phyloP scores from a whole-genome alignment of 495 filamentous ascomycete species.

The Delitschia confertaspora region DNA sequence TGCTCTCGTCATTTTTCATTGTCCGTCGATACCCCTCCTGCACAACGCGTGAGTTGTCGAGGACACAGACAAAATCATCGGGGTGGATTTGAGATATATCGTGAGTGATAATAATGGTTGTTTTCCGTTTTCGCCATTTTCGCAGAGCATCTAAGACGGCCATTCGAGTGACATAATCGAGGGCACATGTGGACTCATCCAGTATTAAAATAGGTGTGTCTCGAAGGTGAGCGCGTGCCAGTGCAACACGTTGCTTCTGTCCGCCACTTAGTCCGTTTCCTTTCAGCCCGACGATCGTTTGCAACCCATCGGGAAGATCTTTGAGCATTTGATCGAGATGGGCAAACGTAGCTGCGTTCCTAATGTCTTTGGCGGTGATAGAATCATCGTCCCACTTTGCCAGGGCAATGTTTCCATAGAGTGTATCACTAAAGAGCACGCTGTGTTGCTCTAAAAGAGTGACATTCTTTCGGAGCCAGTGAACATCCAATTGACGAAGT shows the following conservation, averaged over 20 bases:
- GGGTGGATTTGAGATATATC: conserved; percentile 71
- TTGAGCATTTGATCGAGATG: conserved; percentile 64
- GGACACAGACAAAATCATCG: conserved; percentile 69
- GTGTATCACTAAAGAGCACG: conserved; percentile 73
- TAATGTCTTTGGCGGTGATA: conserved; percentile 47
- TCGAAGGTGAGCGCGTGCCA: conserved; percentile 36
- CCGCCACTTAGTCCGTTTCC: conserved; percentile 75
- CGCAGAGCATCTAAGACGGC: conserved; percentile 36
- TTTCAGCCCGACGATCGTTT: conserved; percentile 63
- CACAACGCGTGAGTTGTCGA: conserved; percentile 61
- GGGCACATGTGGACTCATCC: conserved; percentile 40
- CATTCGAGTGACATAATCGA: conserved; percentile 36
- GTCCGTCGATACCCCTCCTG: conserved; percentile 54
- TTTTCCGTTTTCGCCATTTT: conserved; percentile 36
- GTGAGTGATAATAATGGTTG: conserved; percentile 55
- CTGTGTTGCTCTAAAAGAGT: conserved; percentile 78
- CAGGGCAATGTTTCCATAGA: conserved; percentile 73
- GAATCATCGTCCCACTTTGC: conserved; percentile 46
- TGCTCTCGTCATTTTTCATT: conserved; percentile 36
- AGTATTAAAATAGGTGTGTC: conserved; percentile 39
- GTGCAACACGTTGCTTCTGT: conserved; percentile 46
- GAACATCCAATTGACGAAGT: conserved; percentile 52
- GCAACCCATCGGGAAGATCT: conserved; percentile 60
- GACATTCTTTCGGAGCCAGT: conserved; percentile 71
- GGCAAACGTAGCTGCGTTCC: conserved; percentile 53